These are phyloP conservation scores for Candolleomyces aberdarensis DNA, from an alignment of 768 basidiomycete genomes.

Conservation along the genomic window DNA sequence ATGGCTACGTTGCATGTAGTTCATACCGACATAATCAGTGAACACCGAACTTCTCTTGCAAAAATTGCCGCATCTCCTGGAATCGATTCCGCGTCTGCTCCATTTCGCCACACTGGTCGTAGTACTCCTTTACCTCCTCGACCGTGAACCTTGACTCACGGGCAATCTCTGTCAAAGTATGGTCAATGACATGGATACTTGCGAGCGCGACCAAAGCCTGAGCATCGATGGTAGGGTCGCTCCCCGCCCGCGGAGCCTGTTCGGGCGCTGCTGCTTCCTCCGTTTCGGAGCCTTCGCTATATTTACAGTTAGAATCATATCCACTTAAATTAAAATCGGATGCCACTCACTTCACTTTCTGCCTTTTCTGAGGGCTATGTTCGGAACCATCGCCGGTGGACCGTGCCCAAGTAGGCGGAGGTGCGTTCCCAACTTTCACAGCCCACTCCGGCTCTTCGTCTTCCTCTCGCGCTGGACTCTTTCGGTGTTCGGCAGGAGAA, in stretches of 20 bases:
- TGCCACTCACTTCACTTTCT: conserved; percentile 37
- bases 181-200: conserved; percentile 64
- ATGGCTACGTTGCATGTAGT: background rate
- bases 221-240: conserved; percentile 12
- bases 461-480: conserved; percentile 60
- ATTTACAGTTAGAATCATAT: conserved; percentile 1
- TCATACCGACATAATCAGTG: background rate
- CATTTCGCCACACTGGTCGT: conserved; percentile 72
- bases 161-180: conserved; percentile 63
- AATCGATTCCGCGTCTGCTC: conserved; percentile 62
- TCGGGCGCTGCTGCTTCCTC: conserved; percentile 5
- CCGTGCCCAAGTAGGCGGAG: conserved; percentile 66
- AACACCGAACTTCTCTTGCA: conserved; percentile 32
- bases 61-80: conserved; percentile 58
- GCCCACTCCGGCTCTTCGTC: conserved; percentile 63
- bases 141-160: conserved; percentile 66
- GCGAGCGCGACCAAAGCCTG: conserved; percentile 34
- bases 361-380: conserved; percentile 38
- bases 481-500: conserved; percentile 23
- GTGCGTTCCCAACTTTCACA: conserved; percentile 56
- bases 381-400: conserved; percentile 35
- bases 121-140: conserved; percentile 77
- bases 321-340: background rate
- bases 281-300: conserved; percentile 3
- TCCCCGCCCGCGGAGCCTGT: background rate